A percentile compares a stretch with the other conserved stretches of the same genome.
Evolutionary conservation across 768 basidiomycete genomes (phyloP).

Genomic region (Mycena amicta): DNA sequence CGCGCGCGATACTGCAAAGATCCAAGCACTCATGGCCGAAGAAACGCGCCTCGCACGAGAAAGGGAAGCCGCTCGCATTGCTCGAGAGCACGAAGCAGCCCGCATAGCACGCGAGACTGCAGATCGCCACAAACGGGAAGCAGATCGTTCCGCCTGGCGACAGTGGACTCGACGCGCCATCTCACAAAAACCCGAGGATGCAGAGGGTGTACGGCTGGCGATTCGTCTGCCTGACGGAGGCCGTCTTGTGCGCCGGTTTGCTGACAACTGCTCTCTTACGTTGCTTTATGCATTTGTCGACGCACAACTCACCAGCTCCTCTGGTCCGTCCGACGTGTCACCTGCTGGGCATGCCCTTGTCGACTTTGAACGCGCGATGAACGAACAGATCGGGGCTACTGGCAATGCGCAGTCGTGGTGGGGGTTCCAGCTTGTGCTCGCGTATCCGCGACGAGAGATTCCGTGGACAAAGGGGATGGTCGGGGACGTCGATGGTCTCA

Average conservation of each 20-base stretch:
- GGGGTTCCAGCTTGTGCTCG: constrained; percentile 68
- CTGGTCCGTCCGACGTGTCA: constrained; percentile 45
- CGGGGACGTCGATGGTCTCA: constrained; percentile 49
- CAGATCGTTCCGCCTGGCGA: constrained; percentile 55
- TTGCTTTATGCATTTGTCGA: constrained; percentile 78
- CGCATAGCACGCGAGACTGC: constrained; percentile 38
- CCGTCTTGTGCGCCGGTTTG: constrained; percentile 62
- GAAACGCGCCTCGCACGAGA: constrained; percentile 37
- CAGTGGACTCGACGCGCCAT: constrained; percentile 58
- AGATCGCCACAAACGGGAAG: constrained; percentile 36
- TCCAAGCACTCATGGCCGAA: constrained; percentile 55
- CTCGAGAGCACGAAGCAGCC: constrained; percentile 34
- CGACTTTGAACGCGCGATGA: constrained; percentile 39
- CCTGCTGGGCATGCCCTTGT: constrained; percentile 42
- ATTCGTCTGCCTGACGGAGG: constrained; percentile 58
- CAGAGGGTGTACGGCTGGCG: constrained; percentile 45
- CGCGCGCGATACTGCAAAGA: constrained; percentile 66
- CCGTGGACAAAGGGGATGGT: constrained; percentile 50
- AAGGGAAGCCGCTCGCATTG: constrained; percentile 32
- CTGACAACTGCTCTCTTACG: constrained; percentile 51
- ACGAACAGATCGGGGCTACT: constrained; percentile 27
- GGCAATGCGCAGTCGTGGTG: constrained; percentile 53
- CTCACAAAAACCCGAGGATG: constrained; percentile 32
- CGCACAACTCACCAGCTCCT: constrained; percentile 46
- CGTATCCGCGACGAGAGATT: constrained; percentile 73